phyloP scores from a whole-genome alignment of 2,329 filamentous ascomycete genomes.

The Ophiostoma piceae region DNA sequence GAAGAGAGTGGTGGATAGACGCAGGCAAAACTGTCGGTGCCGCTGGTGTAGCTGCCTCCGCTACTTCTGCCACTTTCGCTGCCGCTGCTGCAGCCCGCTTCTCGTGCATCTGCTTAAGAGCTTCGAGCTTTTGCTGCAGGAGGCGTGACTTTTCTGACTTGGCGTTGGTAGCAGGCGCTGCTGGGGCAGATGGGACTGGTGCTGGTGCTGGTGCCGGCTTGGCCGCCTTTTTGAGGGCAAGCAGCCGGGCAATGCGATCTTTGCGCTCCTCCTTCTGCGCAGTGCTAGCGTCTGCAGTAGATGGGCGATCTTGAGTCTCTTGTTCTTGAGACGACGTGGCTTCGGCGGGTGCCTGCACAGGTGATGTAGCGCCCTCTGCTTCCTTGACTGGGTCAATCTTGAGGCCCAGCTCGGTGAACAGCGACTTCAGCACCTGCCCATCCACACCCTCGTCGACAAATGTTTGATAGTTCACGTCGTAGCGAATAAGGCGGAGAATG shows the following conservation, averaged over 20 bases:
- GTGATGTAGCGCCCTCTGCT: neutral
- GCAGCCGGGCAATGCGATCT: conserved; percentile 68
- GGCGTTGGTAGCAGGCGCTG: conserved; percentile 35
- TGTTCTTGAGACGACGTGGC: neutral
- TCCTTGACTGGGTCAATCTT: neutral
- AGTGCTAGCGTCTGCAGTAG: neutral
- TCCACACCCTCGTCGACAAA: conserved; percentile 71
- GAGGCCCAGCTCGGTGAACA: conserved; percentile 66
- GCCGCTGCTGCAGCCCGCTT: conserved; percentile 32
- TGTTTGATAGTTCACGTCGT: conserved; percentile 68
- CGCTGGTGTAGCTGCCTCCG: neutral
- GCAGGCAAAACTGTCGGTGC: neutral
- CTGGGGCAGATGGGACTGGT: neutral
- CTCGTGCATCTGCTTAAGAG: conserved; percentile 57
- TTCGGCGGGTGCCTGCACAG: conserved; percentile 13
- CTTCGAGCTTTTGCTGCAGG: conserved; percentile 72
- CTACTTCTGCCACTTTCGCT: conserved; percentile 29
- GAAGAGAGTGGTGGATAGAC: neutral
- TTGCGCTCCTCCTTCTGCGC: conserved; percentile 56
- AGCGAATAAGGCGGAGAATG: conserved; percentile 57
- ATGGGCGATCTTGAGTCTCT: neutral
- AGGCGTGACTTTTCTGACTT: conserved; percentile 68
- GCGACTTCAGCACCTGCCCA: conserved; percentile 51
- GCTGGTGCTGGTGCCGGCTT: conserved; percentile 19
- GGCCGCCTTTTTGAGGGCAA: conserved; percentile 65